Evolutionary conservation across 1,284 basidiomycete genomes (phyloP), one percentile per base, ranked within the genome.

Genomic region (Cryptococcus sp.): DNA sequence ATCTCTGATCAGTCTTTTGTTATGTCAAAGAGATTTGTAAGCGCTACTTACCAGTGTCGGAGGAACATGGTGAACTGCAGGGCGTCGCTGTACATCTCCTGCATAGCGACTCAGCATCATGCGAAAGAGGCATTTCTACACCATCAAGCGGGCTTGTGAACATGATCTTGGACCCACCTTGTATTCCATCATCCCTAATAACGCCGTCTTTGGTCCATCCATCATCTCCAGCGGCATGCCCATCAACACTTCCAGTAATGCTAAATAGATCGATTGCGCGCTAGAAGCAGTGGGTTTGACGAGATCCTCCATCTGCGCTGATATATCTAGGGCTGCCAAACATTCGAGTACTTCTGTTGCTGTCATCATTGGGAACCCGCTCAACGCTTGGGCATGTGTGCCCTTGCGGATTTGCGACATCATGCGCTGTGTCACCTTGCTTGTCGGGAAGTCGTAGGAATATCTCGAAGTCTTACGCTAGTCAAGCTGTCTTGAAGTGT

Each of bases 161-260:
- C 47, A 37, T 50, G n/a, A 23, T 20, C 37, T 49, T 46, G 3
- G 34, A 77, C 82, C 29, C 54, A 88, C 88, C 68, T 83, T 72
- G 57, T 76, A 71, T 61, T 75, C 66, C 69, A 78, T 72, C 68
- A 67, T 81, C 0, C 81, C 79, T 37, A 82, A 75, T 38, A 91
- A 73, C 0, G 85, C 80, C 55, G 86, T 81, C 0, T 84, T 82
- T 0, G 89, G 84, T 1, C 82, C 81, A 59, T 85, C 83, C 2
- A 92, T 79, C 43, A 78, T 72, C 6, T 88, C 85, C 19, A 83
- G 79, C 10, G 81, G 81, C 52, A 91, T 80, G 40, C 83, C 83
- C 40, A 87, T 88, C 52, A 91, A 83, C 64, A 87, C 84, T 45
- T 87, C 82, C 34, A 93, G 81, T 64, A 89, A 86, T 2, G 57